Evolutionary conservation across 2,329 filamentous ascomycete species (phyloP).

Genomic region (Aureobasidium lini): DNA sequence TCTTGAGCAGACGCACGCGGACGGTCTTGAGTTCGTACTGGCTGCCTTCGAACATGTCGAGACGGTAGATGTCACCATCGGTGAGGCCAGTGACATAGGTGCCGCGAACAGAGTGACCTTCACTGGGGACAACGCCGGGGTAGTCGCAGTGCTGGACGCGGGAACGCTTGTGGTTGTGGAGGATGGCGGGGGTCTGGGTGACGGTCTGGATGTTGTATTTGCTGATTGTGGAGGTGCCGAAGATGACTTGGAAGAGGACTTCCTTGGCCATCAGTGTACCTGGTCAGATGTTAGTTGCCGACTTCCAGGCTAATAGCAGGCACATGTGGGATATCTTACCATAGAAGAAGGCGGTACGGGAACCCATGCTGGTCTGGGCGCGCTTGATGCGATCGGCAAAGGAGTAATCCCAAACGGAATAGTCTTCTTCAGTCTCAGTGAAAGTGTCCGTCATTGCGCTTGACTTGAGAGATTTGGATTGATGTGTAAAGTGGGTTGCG

Average conservation of each 20-base stretch:
- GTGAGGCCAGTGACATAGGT: conserved; percentile 73
- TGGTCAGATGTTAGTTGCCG: conserved; percentile 16
- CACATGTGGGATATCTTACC: conserved; percentile 31
- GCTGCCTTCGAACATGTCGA: conserved; percentile 75
- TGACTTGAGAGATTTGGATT: too few relatives aligned
- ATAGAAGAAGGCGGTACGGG: conserved; percentile 57
- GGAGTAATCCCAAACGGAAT: background rate
- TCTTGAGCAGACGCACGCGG: conserved; percentile 19
- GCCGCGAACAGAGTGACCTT: conserved; percentile 54
- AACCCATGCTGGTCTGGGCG: conserved; percentile 30
- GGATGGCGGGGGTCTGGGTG: conserved; percentile 65
- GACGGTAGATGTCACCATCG: conserved; percentile 61
- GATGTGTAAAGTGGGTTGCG: too few relatives aligned
- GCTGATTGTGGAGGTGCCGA: conserved; percentile 48
- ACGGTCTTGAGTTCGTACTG: conserved; percentile 58
- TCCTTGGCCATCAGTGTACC: conserved; percentile 71
- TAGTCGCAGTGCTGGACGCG: conserved; percentile 68
- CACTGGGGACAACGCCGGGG: conserved; percentile 59
- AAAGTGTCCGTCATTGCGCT: too few relatives aligned
- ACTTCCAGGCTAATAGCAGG: background rate
- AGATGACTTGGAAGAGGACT: conserved; percentile 79
- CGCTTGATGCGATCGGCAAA: background rate
- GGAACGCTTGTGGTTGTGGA: conserved; percentile 63
- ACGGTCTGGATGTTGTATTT: conserved; percentile 41
- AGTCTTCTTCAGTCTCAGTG: too few relatives aligned